Conservation (phyloP, 2,329 filamentous ascomycete genomes). For the Pezicula radicicola region DNA sequence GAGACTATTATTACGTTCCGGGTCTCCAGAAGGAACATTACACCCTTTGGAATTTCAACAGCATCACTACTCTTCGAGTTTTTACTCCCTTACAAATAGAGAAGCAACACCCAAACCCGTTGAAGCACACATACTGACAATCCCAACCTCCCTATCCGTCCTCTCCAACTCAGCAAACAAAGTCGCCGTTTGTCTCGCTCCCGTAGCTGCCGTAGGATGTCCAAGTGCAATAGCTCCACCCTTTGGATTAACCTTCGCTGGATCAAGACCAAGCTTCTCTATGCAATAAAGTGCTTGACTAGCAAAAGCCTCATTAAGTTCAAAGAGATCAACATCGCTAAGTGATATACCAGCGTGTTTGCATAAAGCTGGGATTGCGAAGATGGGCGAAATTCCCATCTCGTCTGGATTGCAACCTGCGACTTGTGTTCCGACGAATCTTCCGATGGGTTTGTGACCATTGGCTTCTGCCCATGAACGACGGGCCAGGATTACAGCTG, state of each 20-base stretch:
- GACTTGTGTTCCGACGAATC: conserved; percentile 62
- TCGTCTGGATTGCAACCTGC: conserved; percentile 63
- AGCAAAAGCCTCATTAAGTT: conserved; percentile 55
- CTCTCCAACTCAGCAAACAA: conserved; percentile 46
- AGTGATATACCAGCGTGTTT: conserved; percentile 52
- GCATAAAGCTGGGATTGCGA: conserved; percentile 63
- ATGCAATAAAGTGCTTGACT: conserved; percentile 36
- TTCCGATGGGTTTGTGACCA: conserved; percentile 60
- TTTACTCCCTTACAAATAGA: conserved; percentile 18
- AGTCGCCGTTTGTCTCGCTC: conserved; percentile 45
- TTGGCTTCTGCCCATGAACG: conserved; percentile 58
- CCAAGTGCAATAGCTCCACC: conserved; percentile 52
- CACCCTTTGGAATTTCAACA: no score
- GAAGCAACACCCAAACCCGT: conserved; percentile 20
- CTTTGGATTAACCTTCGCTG: conserved; percentile 47
- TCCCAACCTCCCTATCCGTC: conserved; percentile 42
- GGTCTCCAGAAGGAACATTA: no score
- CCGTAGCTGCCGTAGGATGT: conserved; percentile 50
- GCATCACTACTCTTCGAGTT: background rate
- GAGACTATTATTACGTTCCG: no score
- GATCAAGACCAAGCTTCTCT: conserved; percentile 42
- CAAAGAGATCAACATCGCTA: conserved; percentile 61
- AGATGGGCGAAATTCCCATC: conserved; percentile 65
- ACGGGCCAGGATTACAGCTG: conserved; percentile 61
- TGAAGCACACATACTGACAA: conserved; percentile 46